phyloP scores from a whole-genome alignment of 2,329 filamentous ascomycete genomes.

The Penicillium sp. region DNA sequence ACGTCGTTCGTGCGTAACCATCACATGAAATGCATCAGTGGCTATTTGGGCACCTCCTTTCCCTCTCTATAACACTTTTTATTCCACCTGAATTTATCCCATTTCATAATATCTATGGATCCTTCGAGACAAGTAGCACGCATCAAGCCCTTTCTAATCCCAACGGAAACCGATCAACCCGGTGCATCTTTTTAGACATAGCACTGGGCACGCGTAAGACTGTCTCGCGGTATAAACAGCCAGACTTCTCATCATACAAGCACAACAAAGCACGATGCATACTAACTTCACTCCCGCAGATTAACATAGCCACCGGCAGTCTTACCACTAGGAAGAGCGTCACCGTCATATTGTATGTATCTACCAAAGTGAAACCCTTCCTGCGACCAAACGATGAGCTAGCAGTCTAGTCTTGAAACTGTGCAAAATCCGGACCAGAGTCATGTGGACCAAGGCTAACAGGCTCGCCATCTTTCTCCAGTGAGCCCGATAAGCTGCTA shows the following conservation, averaged over 20 bases:
- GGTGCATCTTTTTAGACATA: constrained; percentile 39
- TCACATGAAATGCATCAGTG: no score
- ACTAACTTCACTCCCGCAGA: constrained; percentile 52
- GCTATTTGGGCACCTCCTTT: no score
- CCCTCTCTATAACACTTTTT: no score
- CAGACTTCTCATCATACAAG: constrained; percentile 51
- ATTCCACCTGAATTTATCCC: no score
- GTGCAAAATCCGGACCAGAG: background rate
- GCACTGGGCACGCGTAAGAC: constrained; percentile 50
- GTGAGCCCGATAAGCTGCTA: background rate
- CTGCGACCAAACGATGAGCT: background rate
- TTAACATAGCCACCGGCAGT: constrained; percentile 49
- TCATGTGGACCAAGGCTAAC: background rate
- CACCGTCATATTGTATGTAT: constrained; percentile 51
- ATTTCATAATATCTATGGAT: no score
- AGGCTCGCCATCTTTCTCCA: background rate
- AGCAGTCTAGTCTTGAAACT: background rate
- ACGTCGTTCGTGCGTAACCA: no score
- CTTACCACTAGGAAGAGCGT: constrained; percentile 45
- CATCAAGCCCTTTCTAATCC: constrained; percentile 30
- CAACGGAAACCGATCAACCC: constrained; percentile 35
- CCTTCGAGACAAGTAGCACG: no score
- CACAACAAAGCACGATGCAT: constrained; percentile 54
- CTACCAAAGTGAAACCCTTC: constrained; percentile 46
- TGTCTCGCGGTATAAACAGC: constrained; percentile 50